These are phyloP conservation scores for Sparassis latifolia DNA, from an alignment of 1,284 basidiomycete species.

Conservation along the genomic window DNA sequence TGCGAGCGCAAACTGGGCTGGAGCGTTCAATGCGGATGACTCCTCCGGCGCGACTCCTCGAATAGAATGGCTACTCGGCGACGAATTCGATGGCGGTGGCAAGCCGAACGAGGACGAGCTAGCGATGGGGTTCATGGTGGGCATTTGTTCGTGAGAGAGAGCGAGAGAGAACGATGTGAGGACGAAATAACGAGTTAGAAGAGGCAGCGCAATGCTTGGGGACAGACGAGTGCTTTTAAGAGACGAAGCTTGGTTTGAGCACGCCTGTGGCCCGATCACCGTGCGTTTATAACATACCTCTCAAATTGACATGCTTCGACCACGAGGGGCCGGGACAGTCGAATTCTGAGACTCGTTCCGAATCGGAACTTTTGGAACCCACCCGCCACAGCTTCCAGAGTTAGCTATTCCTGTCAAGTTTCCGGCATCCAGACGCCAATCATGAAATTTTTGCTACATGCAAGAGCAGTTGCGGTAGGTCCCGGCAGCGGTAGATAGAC, in stretches of 20 bases:
- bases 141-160: slow-evolving; percentile 1
- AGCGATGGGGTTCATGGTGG: slow-evolving; percentile 1
- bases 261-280: too few species aligned
- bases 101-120: not conserved
- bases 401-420: too few species aligned
- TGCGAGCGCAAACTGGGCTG: slow-evolving; percentile 27
- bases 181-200: too few species aligned
- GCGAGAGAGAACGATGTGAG: not conserved
- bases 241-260: too few species aligned
- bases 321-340: slow-evolving; percentile 2
- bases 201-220: too few species aligned
- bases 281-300: slow-evolving; percentile 1
- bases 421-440: too few species aligned
- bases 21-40: not conserved
- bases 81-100: not conserved
- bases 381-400: not conserved
- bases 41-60: not conserved
- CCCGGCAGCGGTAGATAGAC: too few species aligned
- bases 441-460: too few species aligned
- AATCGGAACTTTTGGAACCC: not conserved
- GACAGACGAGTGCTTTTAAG: too few species aligned
- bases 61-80: not conserved
- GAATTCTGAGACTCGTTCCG: not conserved
- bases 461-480: too few species aligned
- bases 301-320: slow-evolving; percentile 2